These are phyloP conservation scores for Phytophthora citrophthora DNA, from an alignment of 352 stramenopile species.

Conservation along the genomic window DNA sequence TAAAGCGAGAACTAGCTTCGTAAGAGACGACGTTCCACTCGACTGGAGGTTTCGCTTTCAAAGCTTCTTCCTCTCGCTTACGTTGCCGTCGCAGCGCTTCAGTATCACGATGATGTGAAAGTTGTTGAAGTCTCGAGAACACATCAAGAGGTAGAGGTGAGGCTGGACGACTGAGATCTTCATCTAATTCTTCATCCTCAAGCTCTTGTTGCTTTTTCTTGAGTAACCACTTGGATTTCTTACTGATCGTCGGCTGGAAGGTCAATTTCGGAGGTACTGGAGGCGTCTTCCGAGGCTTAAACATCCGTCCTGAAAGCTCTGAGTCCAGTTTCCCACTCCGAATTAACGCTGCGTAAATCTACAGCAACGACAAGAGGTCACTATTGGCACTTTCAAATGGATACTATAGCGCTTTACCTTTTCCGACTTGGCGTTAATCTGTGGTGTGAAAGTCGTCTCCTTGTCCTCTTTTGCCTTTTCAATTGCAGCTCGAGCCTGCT, in stretches of 20 bases:
- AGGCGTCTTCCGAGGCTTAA: constrained; percentile 25
- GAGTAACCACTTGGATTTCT: constrained; percentile 45
- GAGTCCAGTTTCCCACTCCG: constrained; percentile 42
- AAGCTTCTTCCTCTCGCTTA: constrained; percentile 8
- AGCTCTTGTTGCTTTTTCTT: constrained; percentile 37
- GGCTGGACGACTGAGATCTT: neutral
- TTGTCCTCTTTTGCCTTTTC: constrained; percentile 36
- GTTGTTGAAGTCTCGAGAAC: constrained; percentile 42
- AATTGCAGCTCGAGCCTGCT: constrained; percentile 38
- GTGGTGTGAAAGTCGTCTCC: constrained; percentile 55
- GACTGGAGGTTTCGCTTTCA: constrained; percentile 1
- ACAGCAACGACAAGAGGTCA: neutral
- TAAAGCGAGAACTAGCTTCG: constrained; percentile 45
- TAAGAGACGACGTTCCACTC: constrained; percentile 52
- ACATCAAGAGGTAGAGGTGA: constrained; percentile 28
- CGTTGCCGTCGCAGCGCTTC: constrained; percentile 12
- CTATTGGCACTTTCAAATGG: neutral
- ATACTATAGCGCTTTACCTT: constrained; percentile 31
- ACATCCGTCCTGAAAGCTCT: constrained; percentile 30
- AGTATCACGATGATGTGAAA: constrained; percentile 25
- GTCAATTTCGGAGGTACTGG: constrained; percentile 30
- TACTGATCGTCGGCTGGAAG: constrained; percentile 52
- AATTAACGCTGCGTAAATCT: constrained; percentile 64
- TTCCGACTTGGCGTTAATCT: constrained; percentile 53
- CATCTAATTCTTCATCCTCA: neutral